Base-by-base conservation (phyloP, 1,139 yeast species). In the Eremothecium coryli region DNA sequence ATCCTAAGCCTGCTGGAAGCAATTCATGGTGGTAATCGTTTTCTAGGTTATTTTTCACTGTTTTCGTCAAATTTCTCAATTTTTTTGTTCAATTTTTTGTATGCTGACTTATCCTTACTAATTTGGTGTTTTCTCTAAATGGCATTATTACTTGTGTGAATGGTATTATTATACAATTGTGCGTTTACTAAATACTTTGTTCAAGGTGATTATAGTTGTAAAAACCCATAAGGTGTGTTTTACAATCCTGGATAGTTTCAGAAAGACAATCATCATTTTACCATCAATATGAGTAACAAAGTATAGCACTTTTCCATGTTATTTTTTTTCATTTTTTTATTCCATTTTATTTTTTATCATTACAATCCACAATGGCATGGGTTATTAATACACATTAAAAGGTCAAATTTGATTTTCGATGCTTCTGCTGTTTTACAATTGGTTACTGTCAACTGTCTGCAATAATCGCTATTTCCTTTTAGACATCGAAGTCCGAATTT, bases 101-200 rank as follows among this genome's bases (percentile, higher is more conserved):
- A 23, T 31, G 35, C 32, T 31, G 32, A 32, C 31, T 32, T 31
- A 37, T 33, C 38, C 40, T 35, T 31, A 38, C 38, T 38, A 36
- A n/a, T 39, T 40, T 38, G 42, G 42, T 38, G 42, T 38, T 40
- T 33, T 36, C 32, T 37, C 40, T 37, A 27, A 27, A 27, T 27
- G 30, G 30, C 30, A 27, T 27, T 27, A 27, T 10, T 27, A 27
- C 30, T 27, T 27, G 30, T 27, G 36, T 25, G 26, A 24, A 27
- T 38, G 36, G 41, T 41, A 38, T 40, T 38, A 32, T 43, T 44
- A 45, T 44, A 45, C 49, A 43, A 44, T 44, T 45, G 49, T 45
- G 41, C 49, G 44, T 35, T 27, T 44, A 44, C 26, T 35, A 29
- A 31, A 24, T 33, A 20, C 30, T 31, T 32, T 32, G 35, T 31